Evolutionary conservation across 148 eudicot genomes (phyloP).

Genomic region (Rhododendron williamsianum): DNA sequence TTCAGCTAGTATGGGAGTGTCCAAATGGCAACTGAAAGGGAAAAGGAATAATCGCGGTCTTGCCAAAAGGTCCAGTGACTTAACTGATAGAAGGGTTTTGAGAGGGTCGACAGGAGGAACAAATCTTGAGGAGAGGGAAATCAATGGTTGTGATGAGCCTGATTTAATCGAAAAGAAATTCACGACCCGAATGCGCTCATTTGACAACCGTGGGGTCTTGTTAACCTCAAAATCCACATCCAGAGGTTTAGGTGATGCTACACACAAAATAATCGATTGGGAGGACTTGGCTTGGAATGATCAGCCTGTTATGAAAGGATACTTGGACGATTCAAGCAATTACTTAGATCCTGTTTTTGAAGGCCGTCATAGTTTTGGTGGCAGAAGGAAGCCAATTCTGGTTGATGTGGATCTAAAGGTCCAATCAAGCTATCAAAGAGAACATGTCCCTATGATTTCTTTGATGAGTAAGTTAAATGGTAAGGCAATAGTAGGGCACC

Average conservation of each 20-base stretch:
- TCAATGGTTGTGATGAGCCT: constrained; percentile 39
- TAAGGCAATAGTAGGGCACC: constrained; percentile 91
- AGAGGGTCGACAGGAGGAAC: constrained; percentile 23
- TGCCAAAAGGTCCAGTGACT: constrained; percentile 40
- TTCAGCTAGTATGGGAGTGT: constrained; percentile 40
- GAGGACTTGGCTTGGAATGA: constrained; percentile 57
- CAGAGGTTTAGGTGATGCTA: constrained; percentile 29
- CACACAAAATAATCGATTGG: constrained; percentile 34
- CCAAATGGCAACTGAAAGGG: constrained; percentile 85
- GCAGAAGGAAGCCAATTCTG: constrained; percentile 39
- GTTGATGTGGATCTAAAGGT: constrained; percentile 83
- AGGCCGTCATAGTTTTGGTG: constrained; percentile 31
- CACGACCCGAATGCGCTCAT: constrained; percentile 25
- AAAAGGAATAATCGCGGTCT: constrained; percentile 68
- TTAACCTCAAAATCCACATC: constrained; percentile 28
- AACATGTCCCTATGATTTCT: constrained; percentile 91
- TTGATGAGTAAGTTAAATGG: constrained; percentile 88
- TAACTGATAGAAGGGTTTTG: constrained; percentile 17
- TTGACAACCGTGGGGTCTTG: constrained; percentile 32
- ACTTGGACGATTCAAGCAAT: constrained; percentile 52
- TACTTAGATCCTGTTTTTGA: constrained; percentile 37
- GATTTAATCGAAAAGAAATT: constrained; percentile 39
- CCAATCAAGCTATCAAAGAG: constrained; percentile 66
- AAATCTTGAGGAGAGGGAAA: constrained; percentile 35
- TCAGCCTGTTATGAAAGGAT: constrained; percentile 39